Percentiles rank a stretch among this genome's conserved stretches.
These are phyloP conservation scores for Penicillium pancosmium DNA, from an alignment of 495 filamentous ascomycete species.

Conservation along the genomic window DNA sequence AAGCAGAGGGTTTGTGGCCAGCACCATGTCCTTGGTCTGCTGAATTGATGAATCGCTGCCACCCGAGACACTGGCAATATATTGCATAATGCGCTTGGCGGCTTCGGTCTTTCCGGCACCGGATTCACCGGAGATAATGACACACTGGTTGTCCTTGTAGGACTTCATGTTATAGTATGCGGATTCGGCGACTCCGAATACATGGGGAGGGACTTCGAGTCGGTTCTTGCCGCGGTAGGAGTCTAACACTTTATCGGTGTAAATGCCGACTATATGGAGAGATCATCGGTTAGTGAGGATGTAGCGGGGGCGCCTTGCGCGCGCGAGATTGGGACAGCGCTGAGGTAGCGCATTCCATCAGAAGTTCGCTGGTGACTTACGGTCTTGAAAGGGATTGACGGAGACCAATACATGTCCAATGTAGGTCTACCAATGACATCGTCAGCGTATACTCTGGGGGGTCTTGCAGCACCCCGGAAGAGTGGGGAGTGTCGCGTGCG, in stretches of 20 bases:
- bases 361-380: conserved; percentile 46
- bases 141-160: conserved; percentile 98
- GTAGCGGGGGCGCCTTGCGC: too few relatives aligned
- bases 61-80: conserved; percentile 95
- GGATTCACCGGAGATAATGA: conserved; percentile 98
- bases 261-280: conserved; percentile 76
- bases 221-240: conserved; percentile 96
- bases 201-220: conserved; percentile 92
- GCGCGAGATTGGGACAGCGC: too few relatives aligned
- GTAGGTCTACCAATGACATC: conserved; percentile 69
- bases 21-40: conserved; percentile 97
- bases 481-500: neutral
- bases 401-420: conserved; percentile 99
- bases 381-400: conserved; percentile 96
- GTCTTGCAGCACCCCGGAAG: conserved; percentile 3
- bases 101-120: conserved; percentile 99
- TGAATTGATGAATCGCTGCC: conserved; percentile 90
- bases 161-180: conserved; percentile 99
- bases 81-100: conserved; percentile 98
- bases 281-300: conserved; percentile 18
- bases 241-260: conserved; percentile 88
- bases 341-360: neutral
- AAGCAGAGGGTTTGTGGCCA: conserved; percentile 95
- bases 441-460: conserved; percentile 23
- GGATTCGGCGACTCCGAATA: conserved; percentile 96